phyloP scores from a whole-genome alignment of 73 alveolate genomes.

The Blepharisma japonicum region DNA sequence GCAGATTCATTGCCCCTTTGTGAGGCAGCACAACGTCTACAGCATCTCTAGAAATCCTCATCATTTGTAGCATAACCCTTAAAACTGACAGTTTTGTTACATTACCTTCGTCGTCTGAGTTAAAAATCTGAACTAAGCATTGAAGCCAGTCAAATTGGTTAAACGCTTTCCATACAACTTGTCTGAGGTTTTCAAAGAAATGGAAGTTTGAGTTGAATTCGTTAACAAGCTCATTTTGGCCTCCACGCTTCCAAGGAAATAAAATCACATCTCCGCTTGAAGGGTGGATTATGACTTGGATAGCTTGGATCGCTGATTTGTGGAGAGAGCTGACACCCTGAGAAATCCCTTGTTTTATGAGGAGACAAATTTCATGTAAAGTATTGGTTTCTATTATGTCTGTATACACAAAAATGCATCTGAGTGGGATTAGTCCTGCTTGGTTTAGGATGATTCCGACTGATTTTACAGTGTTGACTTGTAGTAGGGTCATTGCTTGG shows the following conservation, averaged over 20 bases:
- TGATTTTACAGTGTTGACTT: slow-evolving; percentile 71
- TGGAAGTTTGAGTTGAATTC: slow-evolving; percentile 65
- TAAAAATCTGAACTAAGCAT: slow-evolving; percentile 40
- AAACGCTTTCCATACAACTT: slow-evolving; percentile 37
- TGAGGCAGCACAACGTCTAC: slow-evolving; percentile 44
- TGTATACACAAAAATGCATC: slow-evolving; percentile 78
- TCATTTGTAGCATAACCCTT: slow-evolving; percentile 78
- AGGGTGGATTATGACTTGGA: slow-evolving; percentile 86
- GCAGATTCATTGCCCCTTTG: slow-evolving; percentile 33
- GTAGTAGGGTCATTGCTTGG: slow-evolving; percentile 33
- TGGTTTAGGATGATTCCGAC: slow-evolving; percentile 88
- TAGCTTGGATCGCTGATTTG: slow-evolving; percentile 71
- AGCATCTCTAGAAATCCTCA: slow-evolving; percentile 77
- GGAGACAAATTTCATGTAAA: slow-evolving; percentile 49
- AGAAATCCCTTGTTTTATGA: not conserved
- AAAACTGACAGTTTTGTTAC: slow-evolving; percentile 68
- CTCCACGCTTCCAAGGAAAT: slow-evolving; percentile 91
- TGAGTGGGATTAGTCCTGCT: slow-evolving; percentile 86
- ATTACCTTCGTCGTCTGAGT: slow-evolving; percentile 58
- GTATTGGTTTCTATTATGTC: slow-evolving; percentile 77
- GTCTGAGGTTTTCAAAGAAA: slow-evolving; percentile 58
- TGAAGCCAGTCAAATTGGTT: slow-evolving; percentile 55
- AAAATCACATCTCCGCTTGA: slow-evolving; percentile 90
- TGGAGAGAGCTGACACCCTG: slow-evolving; percentile 52
- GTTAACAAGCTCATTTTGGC: slow-evolving; percentile 52